Percentiles rank a stretch among this genome's conserved stretches.
Evolutionary conservation across 1,284 basidiomycete species (phyloP).

Genomic region (Marasmius sp.): DNA sequence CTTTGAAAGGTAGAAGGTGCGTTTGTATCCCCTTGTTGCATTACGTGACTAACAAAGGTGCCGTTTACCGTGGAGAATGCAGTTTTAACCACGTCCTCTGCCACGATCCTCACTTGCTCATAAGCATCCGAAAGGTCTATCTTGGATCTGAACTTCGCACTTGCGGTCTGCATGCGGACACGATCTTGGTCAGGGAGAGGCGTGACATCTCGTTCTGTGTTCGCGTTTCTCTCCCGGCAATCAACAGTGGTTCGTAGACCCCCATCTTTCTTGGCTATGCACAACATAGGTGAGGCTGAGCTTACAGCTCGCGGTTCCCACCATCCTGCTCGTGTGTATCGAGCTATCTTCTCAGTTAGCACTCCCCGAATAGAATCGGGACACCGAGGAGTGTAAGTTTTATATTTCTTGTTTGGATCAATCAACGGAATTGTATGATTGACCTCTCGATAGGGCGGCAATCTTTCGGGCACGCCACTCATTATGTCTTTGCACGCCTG

Average conservation of each 20-base stretch:
- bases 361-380: not conserved
- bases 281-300: not conserved
- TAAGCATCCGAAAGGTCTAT: no score
- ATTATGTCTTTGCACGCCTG: not conserved
- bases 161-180: not conserved
- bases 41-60: no score
- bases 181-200: not conserved
- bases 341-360: not conserved
- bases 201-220: not conserved
- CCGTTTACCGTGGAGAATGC: no score
- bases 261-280: not conserved
- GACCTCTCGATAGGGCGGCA: not conserved
- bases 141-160: no score
- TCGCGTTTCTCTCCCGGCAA: not conserved
- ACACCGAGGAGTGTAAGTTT: not conserved
- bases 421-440: not conserved
- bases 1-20: slow-evolving; percentile 19
- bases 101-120: no score
- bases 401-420: not conserved
- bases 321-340: not conserved
- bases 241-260: not conserved
- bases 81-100: no score
- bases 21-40: not conserved
- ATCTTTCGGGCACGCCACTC: not conserved
- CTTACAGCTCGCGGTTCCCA: not conserved